These are phyloP conservation scores for Hypoxylon sp. DNA, from an alignment of 2,329 filamentous ascomycete species.

Conservation along the genomic window DNA sequence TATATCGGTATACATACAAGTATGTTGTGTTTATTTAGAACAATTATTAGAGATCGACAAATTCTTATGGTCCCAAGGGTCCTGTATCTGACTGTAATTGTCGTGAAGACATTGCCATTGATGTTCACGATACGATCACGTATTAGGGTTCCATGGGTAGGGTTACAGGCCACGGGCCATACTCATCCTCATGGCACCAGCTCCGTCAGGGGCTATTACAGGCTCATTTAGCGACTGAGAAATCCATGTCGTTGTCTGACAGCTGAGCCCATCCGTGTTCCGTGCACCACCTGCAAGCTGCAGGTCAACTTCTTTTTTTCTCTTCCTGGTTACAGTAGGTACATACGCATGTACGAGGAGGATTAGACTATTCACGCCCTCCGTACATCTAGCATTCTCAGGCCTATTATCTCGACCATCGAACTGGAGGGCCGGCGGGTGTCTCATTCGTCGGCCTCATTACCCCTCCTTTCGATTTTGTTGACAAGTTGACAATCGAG, in stretches of 20 bases:
- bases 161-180: slow-evolving; percentile 35
- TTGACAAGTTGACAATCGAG: slow-evolving; percentile 33
- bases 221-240: slow-evolving; percentile 41
- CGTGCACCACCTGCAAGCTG: slow-evolving; percentile 38
- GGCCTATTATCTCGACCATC: slow-evolving; percentile 29
- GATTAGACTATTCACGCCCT: slow-evolving; percentile 41
- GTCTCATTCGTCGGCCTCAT: slow-evolving; percentile 35
- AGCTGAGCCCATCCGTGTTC: slow-evolving; percentile 38
- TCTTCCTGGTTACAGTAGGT: slow-evolving; percentile 22
- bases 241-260: slow-evolving; percentile 34
- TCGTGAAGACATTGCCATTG: slow-evolving; percentile 9
- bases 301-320: slow-evolving; percentile 33
- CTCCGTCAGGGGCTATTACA: slow-evolving; percentile 39
- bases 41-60: slow-evolving; percentile 6
- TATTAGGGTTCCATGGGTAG: slow-evolving; percentile 44
- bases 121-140: slow-evolving; percentile 19
- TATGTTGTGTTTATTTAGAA: slow-evolving; percentile 10
- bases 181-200: slow-evolving; percentile 22
- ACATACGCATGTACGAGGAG: background rate
- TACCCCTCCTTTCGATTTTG: slow-evolving; percentile 37
- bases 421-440: slow-evolving; percentile 39
- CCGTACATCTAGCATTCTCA: slow-evolving; percentile 34
- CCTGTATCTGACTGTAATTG: slow-evolving; percentile 21
- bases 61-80: background rate
- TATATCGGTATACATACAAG: slow-evolving; percentile 22